Evolutionary conservation across 805 yeast genomes (phyloP).

Genomic region (Ogataea trehalophila): DNA sequence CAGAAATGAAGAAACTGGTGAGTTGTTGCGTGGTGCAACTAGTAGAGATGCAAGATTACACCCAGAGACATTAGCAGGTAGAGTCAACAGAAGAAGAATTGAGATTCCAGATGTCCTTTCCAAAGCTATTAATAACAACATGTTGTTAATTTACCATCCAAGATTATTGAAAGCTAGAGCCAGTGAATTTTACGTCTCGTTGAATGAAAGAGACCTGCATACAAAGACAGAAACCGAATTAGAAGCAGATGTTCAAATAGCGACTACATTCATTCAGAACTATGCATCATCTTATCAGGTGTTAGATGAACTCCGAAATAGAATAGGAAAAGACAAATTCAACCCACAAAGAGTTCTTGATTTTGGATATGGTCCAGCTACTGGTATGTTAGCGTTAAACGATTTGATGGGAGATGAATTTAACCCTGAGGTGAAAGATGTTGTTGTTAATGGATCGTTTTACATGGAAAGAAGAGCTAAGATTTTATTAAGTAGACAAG

Average conservation of each 20-base stretch:
- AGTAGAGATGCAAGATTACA: constrained; percentile 53
- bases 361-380: constrained; percentile 86
- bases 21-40: constrained; percentile 33
- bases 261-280: constrained; percentile 74
- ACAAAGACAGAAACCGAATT: constrained; percentile 30
- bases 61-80: constrained; percentile 52
- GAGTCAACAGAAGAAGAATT: constrained; percentile 47
- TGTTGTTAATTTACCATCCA: constrained; percentile 57
- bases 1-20: constrained; percentile 30
- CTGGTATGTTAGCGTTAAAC: constrained; percentile 84
- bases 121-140: constrained; percentile 57
- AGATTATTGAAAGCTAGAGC: constrained; percentile 58
- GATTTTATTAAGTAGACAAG: constrained; percentile 65
- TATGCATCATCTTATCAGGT: constrained; percentile 68
- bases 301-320: constrained; percentile 56
- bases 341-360: constrained; percentile 67
- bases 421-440: constrained; percentile 59
- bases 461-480: constrained; percentile 82
- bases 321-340: constrained; percentile 49
- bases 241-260: constrained; percentile 78
- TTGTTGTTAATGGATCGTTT: constrained; percentile 61
- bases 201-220: constrained; percentile 53
- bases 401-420: constrained; percentile 70
- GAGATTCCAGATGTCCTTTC: constrained; percentile 54
- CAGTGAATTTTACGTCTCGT: constrained; percentile 28